Evolutionary conservation across 208 protist genomes (phyloP), one percentile per base, ranked within the genome.

Genomic region (Leptomonas seymouri): DNA sequence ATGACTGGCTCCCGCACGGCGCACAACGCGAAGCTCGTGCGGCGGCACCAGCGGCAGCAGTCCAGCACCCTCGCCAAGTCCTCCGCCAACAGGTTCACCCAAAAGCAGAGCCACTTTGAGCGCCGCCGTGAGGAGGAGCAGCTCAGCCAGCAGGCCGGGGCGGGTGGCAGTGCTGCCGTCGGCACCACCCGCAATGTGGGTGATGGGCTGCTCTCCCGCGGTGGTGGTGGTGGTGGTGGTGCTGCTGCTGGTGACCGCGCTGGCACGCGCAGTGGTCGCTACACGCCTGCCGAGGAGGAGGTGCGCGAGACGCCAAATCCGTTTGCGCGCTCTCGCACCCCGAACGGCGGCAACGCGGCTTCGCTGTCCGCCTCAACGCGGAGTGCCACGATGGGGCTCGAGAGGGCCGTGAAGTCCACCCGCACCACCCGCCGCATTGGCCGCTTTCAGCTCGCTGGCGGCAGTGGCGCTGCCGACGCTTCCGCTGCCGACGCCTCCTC

Each of bases 41-140:
- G 84, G 64, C 51, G 63, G 44, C 75, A 85, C 55, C 80, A 93
- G 69, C 64, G 71, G 31, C 73, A 67, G 58, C 67, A 86, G 55
- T 70, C 79, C 14, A 51, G 50, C 49, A 59, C 25, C 16, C 74
- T 73, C 27, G 84, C 86, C n/a, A 80, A 84, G 56, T 45, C 82
- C 12, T 68, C 73, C 15, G 67, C 78, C 1, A 80, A 81, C 61
- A 82, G 80, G 44, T 95, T 95, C 54, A 85, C 78, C n/a, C 57
- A 83, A 27, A 85, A 87, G 64, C 90, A 95, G 57, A 93, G 86
- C 51, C 83, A 80, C 60, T 95, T 93, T 59, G 87, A 89, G 60
- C 83, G 82, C 0, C 81, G 85, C 14, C 81, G 81, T 27, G 90
- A 95, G 71, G 87, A 95, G 76, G 60, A 80, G 46, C 83, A 90